These are phyloP conservation scores for Elongisporangium anandrum DNA, from an alignment of 352 stramenopile species.

Conservation along the genomic window DNA sequence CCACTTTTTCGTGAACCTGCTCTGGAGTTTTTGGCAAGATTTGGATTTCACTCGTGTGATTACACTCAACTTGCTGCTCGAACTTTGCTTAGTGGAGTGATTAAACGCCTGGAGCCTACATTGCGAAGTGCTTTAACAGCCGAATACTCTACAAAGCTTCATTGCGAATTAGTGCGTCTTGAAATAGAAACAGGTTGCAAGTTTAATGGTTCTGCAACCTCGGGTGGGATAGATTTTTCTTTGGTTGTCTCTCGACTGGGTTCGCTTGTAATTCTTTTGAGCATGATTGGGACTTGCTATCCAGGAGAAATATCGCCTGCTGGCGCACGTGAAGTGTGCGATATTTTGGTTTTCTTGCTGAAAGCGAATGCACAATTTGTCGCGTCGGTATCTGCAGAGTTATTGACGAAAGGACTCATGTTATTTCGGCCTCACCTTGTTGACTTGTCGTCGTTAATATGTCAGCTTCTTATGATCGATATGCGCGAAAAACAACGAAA, in stretches of 20 bases:
- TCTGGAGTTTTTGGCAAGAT: conserved; percentile 66
- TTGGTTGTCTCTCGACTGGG: conserved; percentile 60
- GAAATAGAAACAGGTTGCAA: conserved; percentile 55
- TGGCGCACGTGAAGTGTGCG: conserved; percentile 72
- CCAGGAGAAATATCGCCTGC: conserved; percentile 76
- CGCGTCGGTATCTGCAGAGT: conserved; percentile 63
- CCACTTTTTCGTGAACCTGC: conserved; percentile 63
- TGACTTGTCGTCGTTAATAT: conserved; percentile 71
- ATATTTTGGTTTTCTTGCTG: conserved; percentile 67
- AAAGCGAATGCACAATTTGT: conserved; percentile 49
- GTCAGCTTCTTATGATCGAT: conserved; percentile 67
- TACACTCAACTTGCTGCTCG: conserved; percentile 73
- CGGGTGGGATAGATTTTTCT: conserved; percentile 13
- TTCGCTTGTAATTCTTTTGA: conserved; percentile 72
- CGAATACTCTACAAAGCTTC: conserved; percentile 76
- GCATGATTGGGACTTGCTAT: conserved; percentile 85
- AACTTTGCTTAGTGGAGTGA: conserved; percentile 65
- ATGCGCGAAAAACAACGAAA: conserved; percentile 68
- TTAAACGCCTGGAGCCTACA: conserved; percentile 54
- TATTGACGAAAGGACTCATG: conserved; percentile 81
- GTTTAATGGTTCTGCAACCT: conserved; percentile 19
- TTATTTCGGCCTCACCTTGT: conserved; percentile 80
- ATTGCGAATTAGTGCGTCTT: conserved; percentile 73
- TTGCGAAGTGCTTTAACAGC: conserved; percentile 47
- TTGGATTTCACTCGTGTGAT: conserved; percentile 71